phyloP scores from a whole-genome alignment of 352 stramenopile species.

The Vaucheria bursata region DNA sequence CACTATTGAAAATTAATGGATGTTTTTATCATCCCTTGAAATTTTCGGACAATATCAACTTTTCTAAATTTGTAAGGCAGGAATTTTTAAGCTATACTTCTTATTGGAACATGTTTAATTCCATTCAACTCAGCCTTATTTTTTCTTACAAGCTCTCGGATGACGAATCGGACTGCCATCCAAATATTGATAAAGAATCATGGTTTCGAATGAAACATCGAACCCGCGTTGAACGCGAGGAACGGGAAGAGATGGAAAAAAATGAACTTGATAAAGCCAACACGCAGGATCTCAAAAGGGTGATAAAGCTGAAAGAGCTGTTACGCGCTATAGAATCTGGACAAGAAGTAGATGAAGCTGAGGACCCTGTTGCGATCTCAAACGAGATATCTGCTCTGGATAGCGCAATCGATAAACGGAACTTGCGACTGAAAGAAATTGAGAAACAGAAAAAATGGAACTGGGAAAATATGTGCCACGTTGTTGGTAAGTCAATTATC shows the following conservation, averaged over 20 bases:
- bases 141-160: slow-evolving; percentile 63
- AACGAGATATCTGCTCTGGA: slow-evolving; percentile 57
- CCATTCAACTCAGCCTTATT: neutral
- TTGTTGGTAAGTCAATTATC: slow-evolving; percentile 11
- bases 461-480: slow-evolving; percentile 71
- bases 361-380: slow-evolving; percentile 55
- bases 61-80: neutral
- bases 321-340: slow-evolving; percentile 11
- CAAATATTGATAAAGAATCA: slow-evolving; percentile 71
- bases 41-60: neutral
- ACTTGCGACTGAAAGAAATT: slow-evolving; percentile 57
- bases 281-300: slow-evolving; percentile 29
- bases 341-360: slow-evolving; percentile 56
- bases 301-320: slow-evolving; percentile 2
- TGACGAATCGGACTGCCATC: slow-evolving; percentile 75
- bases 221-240: slow-evolving; percentile 59
- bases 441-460: slow-evolving; percentile 78
- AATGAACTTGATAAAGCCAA: slow-evolving; percentile 58
- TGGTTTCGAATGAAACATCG: slow-evolving; percentile 51
- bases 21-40: neutral
- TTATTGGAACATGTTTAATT: slow-evolving; percentile 10
- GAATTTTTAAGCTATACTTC: neutral
- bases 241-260: slow-evolving; percentile 63
- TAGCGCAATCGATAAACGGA: slow-evolving; percentile 26
- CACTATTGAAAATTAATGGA: no score